A percentile compares a stretch with the other conserved stretches of the same genome.
Evolutionary conservation across 805 yeast genomes (phyloP).

Genomic region (Kodamaea jinghongensis): DNA sequence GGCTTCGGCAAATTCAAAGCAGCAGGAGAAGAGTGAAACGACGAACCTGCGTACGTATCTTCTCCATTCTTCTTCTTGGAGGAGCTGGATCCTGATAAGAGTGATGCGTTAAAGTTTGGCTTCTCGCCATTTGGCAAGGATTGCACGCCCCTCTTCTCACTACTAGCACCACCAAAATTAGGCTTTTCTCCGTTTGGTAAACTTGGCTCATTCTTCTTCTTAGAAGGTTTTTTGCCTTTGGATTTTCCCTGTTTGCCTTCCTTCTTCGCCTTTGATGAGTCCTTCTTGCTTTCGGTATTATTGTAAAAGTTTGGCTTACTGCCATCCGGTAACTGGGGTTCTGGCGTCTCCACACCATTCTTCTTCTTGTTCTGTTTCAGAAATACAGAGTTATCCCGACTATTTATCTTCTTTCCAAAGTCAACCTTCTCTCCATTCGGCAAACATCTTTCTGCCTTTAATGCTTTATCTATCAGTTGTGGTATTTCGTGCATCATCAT

Average conservation of each 20-base stretch:
- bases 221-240: constrained; percentile 2
- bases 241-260: background rate
- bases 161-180: constrained; percentile 14
- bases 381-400: too few relatives aligned
- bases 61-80: constrained; percentile 15
- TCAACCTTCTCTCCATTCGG: constrained; percentile 32
- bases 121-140: constrained; percentile 30
- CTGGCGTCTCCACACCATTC: constrained; percentile 4
- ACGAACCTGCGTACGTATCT: constrained; percentile 53
- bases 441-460: constrained; percentile 16
- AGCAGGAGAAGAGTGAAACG: constrained; percentile 56
- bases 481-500: constrained; percentile 39
- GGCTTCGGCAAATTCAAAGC: constrained; percentile 57
- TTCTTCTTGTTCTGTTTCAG: constrained; percentile 8
- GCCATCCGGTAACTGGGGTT: constrained; percentile 26
- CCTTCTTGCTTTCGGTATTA: constrained; percentile 9
- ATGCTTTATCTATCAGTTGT: constrained; percentile 10
- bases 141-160: constrained; percentile 12
- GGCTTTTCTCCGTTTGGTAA: constrained; percentile 32
- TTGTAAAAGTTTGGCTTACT: constrained; percentile 26
- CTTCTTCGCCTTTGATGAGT: constrained; percentile 9
- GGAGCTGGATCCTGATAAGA: constrained; percentile 1
- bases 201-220: constrained; percentile 11
- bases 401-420: constrained; percentile 21
- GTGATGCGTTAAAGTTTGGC: constrained; percentile 21